Evolutionary conservation across 225 moss, liverwort and hornwort genomes (phyloP), one percentile per base, ranked within the genome.

Genomic region (Bryoerythrophyllum caledonicum): DNA sequence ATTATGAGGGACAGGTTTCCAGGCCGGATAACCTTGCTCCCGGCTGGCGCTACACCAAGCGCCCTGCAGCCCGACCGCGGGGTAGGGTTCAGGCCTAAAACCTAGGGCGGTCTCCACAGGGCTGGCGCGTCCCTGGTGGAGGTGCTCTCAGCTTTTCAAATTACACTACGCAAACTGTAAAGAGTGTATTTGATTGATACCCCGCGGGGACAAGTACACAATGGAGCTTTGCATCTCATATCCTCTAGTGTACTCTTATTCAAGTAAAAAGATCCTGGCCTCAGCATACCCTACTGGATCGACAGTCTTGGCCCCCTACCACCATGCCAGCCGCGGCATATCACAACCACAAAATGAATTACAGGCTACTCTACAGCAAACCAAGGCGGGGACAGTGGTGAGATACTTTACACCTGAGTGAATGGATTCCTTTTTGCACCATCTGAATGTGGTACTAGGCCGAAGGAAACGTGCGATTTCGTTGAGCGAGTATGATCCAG

Each of bases 241-340:
- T 58, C 26, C 19, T 49, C 10, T 64, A 0, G 6, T 26, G 9
- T 25, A 32, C 1, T 46, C 15, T 51, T 41, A 53, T 51, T 66
- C 5, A 41, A 65, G 27, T 10, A 60, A 3, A 41, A 65, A 52
- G 9, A 52, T 52, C 27, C 20, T 41, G 2, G 26, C 53, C 53
- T 1, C 26, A 54, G 44, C n/a, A 76, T 23, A 55, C 13, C 9
- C 65, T 32, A 63, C 6, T 68, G 38, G 25, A 74, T 78, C 59
- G 34, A 82, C 34, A 59, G 40, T 13, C 60, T 65, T 63, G 24
- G 46, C 27, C 57, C 66, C 25, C 21, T 67, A 30, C 63, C 60
- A 60, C 37, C 52, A 10, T 4, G 44, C 44, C 49, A 21, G 25
- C 0, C 21, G 28, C 38, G 75, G 8, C 34, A 34, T 23, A 57